A percentile compares a stretch with the other conserved stretches of the same genome.
Evolutionary conservation across 2,329 filamentous ascomycete genomes (phyloP).

Genomic region (Grosmannia clavigera): DNA sequence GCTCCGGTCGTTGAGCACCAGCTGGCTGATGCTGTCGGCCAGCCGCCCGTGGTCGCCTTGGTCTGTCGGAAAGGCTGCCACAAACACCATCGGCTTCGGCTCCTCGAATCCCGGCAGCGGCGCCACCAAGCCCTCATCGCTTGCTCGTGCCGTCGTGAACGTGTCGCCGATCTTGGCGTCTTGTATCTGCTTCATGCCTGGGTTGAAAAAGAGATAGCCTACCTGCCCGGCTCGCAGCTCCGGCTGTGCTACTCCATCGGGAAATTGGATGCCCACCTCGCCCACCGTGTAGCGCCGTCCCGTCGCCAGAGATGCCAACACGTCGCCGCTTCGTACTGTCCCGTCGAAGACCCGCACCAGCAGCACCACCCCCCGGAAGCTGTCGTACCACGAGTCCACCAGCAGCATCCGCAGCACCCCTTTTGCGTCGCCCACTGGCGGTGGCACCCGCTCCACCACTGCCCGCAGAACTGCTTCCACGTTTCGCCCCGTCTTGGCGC

Average conservation of each 20-base stretch:
- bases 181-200: constrained; percentile 92
- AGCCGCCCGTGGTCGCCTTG: constrained; percentile 76
- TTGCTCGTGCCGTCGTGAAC: constrained; percentile 65
- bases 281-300: constrained; percentile 84
- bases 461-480: constrained; percentile 72
- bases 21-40: constrained; percentile 86
- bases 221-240: constrained; percentile 82
- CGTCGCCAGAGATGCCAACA: constrained; percentile 78
- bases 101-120: constrained; percentile 89
- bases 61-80: constrained; percentile 90
- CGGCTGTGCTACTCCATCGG: constrained; percentile 69
- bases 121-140: constrained; percentile 55
- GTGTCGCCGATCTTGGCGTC: constrained; percentile 96
- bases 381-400: constrained; percentile 97
- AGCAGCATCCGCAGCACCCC: constrained; percentile 74
- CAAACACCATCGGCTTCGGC: constrained; percentile 97
- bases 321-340: constrained; percentile 67
- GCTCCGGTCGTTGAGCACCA: constrained; percentile 88
- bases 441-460: constrained; percentile 75
- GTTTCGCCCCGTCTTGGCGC: constrained; percentile 87
- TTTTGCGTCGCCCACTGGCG: constrained; percentile 58
- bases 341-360: constrained; percentile 89
- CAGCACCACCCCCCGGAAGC: constrained; percentile 84
- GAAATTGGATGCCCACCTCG: constrained; percentile 95
- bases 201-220: constrained; percentile 94